phyloP scores from a whole-genome alignment of 2,329 filamentous ascomycete species.

The Beauveria sp. region DNA sequence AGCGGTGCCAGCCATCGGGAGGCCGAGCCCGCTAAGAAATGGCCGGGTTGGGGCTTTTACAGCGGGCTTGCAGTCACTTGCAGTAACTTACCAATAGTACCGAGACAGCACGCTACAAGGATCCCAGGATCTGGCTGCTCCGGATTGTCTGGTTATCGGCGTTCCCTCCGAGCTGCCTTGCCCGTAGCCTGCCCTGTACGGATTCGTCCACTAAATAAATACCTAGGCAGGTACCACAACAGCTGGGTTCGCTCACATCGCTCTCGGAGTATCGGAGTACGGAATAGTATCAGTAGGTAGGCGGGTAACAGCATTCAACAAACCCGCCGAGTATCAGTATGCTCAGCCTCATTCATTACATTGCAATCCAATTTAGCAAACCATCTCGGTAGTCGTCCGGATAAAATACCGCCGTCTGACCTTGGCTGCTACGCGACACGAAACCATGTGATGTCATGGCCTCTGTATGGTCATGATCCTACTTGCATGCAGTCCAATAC shows the following conservation, averaged over 20 bases:
- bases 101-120: no score
- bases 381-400: no score
- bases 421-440: neutral
- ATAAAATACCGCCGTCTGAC: neutral
- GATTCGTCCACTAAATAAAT: no score
- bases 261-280: neutral
- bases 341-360: neutral
- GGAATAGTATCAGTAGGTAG: neutral
- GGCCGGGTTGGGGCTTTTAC: neutral
- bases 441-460: neutral
- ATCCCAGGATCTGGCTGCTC: neutral
- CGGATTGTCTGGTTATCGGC: neutral
- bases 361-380: no score
- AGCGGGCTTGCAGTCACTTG: neutral
- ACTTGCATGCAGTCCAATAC: no score
- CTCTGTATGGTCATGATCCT: neutral
- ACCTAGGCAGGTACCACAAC: no score
- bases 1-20: neutral
- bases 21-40: neutral
- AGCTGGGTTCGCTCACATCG: neutral
- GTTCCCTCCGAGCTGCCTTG: neutral
- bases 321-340: no score
- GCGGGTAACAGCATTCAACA: no score
- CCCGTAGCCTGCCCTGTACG: no score
- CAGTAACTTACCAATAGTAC: no score